These are phyloP conservation scores for Podochytrium sp. DNA, from an alignment of 192 early-diverging fungal species.

Conservation along the genomic window DNA sequence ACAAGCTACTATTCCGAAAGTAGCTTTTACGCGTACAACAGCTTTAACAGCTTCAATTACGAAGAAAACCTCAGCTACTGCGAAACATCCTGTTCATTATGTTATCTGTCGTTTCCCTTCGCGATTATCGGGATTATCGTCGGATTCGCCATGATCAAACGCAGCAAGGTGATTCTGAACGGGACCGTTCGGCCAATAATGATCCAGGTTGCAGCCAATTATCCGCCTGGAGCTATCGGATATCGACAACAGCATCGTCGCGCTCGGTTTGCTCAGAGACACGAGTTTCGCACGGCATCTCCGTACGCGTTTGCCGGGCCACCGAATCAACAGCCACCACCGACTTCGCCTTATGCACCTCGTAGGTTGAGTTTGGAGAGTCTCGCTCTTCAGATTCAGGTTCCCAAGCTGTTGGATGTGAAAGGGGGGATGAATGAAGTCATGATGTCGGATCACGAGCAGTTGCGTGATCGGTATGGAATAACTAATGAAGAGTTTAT, in stretches of 20 bases:
- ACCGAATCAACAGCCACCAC: too few relatives aligned
- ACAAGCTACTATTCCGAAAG: background rate
- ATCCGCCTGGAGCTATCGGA: too few relatives aligned
- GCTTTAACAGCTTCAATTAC: background rate
- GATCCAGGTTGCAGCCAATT: too few relatives aligned
- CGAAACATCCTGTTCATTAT: background rate
- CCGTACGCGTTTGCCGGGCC: too few relatives aligned
- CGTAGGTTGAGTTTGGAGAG: conserved; percentile 7
- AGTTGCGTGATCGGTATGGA: background rate
- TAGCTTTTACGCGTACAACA: background rate
- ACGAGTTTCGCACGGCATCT: too few relatives aligned
- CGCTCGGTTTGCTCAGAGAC: too few relatives aligned
- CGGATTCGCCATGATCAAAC: background rate
- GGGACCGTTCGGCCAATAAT: too few relatives aligned
- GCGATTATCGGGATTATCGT: background rate
- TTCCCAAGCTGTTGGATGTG: conserved; percentile 14
- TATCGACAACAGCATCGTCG: too few relatives aligned
- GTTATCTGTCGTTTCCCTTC: background rate
- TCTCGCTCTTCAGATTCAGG: background rate
- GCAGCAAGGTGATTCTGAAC: background rate
- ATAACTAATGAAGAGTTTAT: conserved; percentile 7
- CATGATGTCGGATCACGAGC: background rate
- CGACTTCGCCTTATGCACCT: background rate
- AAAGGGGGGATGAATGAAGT: background rate
- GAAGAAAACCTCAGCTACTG: background rate